These are phyloP conservation scores for Hypomontagnella monticulosa DNA, from an alignment of 495 filamentous ascomycete species.

Conservation along the genomic window DNA sequence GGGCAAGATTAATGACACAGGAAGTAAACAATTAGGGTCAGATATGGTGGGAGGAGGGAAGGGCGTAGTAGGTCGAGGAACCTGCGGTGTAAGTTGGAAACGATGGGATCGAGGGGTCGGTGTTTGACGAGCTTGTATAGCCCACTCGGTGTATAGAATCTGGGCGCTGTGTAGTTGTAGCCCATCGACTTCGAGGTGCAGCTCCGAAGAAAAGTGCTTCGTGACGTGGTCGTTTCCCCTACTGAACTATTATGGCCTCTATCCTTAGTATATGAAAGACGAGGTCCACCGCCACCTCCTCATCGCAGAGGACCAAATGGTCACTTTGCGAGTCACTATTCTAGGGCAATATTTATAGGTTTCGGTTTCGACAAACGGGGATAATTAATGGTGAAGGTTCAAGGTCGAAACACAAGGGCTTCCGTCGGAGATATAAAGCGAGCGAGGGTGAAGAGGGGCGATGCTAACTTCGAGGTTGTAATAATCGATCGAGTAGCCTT, in stretches of 20 bases:
- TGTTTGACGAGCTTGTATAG: slow-evolving; percentile 19
- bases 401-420: slow-evolving; percentile 40
- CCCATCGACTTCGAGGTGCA: slow-evolving; percentile 25
- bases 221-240: slow-evolving; percentile 24
- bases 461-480: slow-evolving; percentile 13
- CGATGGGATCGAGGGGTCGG: slow-evolving; percentile 9
- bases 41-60: background rate
- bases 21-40: slow-evolving; percentile 4
- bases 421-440: slow-evolving; percentile 25
- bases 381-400: slow-evolving; percentile 12
- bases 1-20: slow-evolving; percentile 20
- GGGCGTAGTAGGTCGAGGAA: slow-evolving; percentile 3
- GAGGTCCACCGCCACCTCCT: slow-evolving; percentile 54
- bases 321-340: slow-evolving; percentile 43
- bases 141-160: slow-evolving; percentile 40
- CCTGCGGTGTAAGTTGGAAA: slow-evolving; percentile 17
- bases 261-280: slow-evolving; percentile 45
- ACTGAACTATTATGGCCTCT: slow-evolving; percentile 36
- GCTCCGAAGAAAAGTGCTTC: slow-evolving; percentile 23
- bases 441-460: slow-evolving; percentile 18
- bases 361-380: slow-evolving; percentile 17
- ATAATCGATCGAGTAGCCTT: slow-evolving; percentile 18
- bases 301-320: slow-evolving; percentile 54
- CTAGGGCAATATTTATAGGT: slow-evolving; percentile 25
- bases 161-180: slow-evolving; percentile 15